Evolutionary conservation across 2,329 filamentous ascomycete species (phyloP).

Genomic region (Bertia moriformis): DNA sequence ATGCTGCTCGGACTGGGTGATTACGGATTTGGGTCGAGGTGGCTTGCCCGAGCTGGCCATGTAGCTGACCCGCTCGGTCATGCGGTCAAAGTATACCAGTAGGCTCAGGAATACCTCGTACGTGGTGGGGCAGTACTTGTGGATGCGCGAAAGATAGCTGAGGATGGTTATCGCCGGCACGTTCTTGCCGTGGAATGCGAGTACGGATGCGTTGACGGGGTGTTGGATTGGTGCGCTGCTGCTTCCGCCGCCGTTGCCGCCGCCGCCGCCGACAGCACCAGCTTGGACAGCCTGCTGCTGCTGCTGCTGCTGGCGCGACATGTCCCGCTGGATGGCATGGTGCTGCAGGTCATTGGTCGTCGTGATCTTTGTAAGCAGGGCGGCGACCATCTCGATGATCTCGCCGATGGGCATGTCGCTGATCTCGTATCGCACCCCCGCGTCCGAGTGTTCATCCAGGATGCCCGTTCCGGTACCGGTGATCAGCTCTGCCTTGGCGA

Average conservation of each 20-base stretch:
- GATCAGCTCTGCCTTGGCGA: constrained; percentile 65
- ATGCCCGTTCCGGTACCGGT: constrained; percentile 32
- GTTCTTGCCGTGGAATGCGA: constrained; percentile 96
- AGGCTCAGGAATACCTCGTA: constrained; percentile 95
- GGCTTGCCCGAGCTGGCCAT: neutral
- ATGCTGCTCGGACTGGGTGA: constrained; percentile 12
- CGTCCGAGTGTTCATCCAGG: constrained; percentile 32
- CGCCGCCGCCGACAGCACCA: constrained; percentile 14
- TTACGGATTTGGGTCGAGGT: too few relatives aligned
- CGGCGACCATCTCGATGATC: constrained; percentile 98
- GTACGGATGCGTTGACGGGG: constrained; percentile 50
- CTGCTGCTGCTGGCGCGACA: constrained; percentile 37
- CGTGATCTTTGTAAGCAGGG: constrained; percentile 89
- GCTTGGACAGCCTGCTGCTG: constrained; percentile 7
- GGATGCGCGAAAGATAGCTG: constrained; percentile 87
- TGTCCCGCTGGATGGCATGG: constrained; percentile 69
- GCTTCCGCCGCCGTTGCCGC: constrained; percentile 51
- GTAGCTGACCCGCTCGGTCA: constrained; percentile 91
- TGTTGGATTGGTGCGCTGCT: too few relatives aligned
- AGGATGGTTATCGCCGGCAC: constrained; percentile 92
- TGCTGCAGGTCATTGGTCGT: constrained; percentile 91
- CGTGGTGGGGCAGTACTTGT: constrained; percentile 97
- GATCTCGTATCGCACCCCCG: constrained; percentile 70
- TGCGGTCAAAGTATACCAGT: constrained; percentile 93
- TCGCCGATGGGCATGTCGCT: constrained; percentile 94